These are phyloP conservation scores for Begonia masoniana DNA, from an alignment of 306 rosid genomes.

Conservation along the genomic window DNA sequence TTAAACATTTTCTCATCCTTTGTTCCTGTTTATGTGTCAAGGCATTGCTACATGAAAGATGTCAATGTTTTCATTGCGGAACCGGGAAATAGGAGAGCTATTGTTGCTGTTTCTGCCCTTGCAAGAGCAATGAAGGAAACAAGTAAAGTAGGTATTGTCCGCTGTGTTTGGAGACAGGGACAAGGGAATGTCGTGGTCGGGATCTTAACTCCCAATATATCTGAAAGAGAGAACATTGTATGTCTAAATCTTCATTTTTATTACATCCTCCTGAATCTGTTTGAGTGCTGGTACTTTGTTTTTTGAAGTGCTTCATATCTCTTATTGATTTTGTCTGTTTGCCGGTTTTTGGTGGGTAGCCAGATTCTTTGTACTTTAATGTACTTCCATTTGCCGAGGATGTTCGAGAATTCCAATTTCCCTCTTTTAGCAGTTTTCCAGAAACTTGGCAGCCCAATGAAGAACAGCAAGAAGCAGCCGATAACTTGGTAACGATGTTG, in stretches of 20 bases:
- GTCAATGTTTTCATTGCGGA: slow-evolving; percentile 60
- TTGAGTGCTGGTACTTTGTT: not conserved
- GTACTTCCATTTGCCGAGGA: slow-evolving; percentile 84
- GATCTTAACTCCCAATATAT: slow-evolving; percentile 67
- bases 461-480: slow-evolving; percentile 71
- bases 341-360: slow-evolving; percentile 35
- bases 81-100: slow-evolving; percentile 50
- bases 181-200: slow-evolving; percentile 57
- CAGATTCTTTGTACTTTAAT: slow-evolving; percentile 81
- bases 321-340: slow-evolving; percentile 10
- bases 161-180: slow-evolving; percentile 90
- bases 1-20: too few relatives aligned
- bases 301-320: slow-evolving; percentile 1
- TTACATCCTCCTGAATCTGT: slow-evolving; percentile 2
- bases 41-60: slow-evolving; percentile 86
- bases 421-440: slow-evolving; percentile 57
- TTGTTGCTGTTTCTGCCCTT: slow-evolving; percentile 65
- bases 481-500: slow-evolving; percentile 51
- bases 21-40: slow-evolving; percentile 9
- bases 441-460: slow-evolving; percentile 49
- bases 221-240: slow-evolving; percentile 53
- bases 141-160: slow-evolving; percentile 75
- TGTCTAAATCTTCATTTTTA: slow-evolving; percentile 14
- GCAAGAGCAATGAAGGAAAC: slow-evolving; percentile 86
- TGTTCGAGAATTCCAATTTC: slow-evolving; percentile 82